Percentiles rank a stretch among this genome's conserved stretches.
These are phyloP conservation scores for Immersiporthe knoxdaviesiana DNA, from an alignment of 2,329 filamentous ascomycete species.

Conservation along the genomic window DNA sequence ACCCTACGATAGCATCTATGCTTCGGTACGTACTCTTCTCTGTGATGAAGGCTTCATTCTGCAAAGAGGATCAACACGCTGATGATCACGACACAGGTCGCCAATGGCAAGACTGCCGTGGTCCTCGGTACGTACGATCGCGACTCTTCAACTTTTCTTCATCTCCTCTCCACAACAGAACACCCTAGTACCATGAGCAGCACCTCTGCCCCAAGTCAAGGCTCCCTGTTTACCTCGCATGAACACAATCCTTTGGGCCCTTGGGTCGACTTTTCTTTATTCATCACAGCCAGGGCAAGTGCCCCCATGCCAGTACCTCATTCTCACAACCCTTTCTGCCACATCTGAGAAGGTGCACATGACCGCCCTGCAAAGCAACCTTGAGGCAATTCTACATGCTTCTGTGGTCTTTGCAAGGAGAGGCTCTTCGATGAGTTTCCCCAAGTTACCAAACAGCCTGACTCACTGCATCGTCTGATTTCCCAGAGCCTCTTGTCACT, in stretches of 20 bases:
- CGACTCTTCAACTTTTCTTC: too few relatives aligned
- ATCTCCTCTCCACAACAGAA: not conserved
- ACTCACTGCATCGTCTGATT: not conserved
- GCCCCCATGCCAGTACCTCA: not conserved
- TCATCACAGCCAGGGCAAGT: not conserved
- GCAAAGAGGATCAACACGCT: not conserved
- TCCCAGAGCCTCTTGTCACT: not conserved
- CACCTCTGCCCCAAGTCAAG: too few relatives aligned
- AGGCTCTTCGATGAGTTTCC: not conserved
- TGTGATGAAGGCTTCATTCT: not conserved
- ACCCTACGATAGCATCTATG: not conserved
- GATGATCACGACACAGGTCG: not conserved
- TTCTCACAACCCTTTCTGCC: not conserved
- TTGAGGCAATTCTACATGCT: not conserved
- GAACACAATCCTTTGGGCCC: not conserved
- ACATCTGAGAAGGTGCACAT: not conserved
- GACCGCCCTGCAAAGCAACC: slow-evolving; percentile 1
- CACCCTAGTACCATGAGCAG: too few relatives aligned
- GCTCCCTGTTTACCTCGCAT: not conserved
- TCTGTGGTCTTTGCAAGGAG: too few relatives aligned
- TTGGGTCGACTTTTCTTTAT: not conserved
- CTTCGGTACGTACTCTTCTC: not conserved
- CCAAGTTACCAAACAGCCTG: too few relatives aligned
- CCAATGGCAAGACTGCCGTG: not conserved
- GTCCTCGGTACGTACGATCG: not conserved